phyloP scores from a whole-genome alignment of 108 stramenopile genomes.

The Pseudonitzschia delicatissima region DNA sequence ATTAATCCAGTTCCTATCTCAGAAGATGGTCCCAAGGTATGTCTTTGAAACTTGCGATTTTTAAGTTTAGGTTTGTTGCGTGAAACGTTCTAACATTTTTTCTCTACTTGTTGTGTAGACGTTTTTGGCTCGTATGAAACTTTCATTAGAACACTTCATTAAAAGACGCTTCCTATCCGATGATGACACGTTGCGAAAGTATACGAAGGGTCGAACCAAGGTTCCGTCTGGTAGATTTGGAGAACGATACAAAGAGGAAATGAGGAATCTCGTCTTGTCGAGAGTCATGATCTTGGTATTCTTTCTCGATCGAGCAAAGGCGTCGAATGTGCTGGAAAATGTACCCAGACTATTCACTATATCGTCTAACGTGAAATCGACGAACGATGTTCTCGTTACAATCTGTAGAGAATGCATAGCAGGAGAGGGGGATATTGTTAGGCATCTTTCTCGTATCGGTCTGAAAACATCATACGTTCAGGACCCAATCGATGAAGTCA shows the following conservation, averaged over 20 bases:
- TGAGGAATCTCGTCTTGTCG: slow-evolving; percentile 62
- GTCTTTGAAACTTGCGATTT: neutral
- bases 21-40: slow-evolving; percentile 13
- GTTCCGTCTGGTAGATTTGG: slow-evolving; percentile 76
- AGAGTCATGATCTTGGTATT: slow-evolving; percentile 70
- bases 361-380: slow-evolving; percentile 78
- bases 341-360: slow-evolving; percentile 65
- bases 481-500: slow-evolving; percentile 86
- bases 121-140: slow-evolving; percentile 34
- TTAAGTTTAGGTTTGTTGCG: neutral
- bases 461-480: slow-evolving; percentile 80
- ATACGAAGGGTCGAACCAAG: slow-evolving; percentile 66
- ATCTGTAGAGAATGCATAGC: slow-evolving; percentile 80
- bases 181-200: slow-evolving; percentile 51
- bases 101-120: slow-evolving; percentile 19
- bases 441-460: slow-evolving; percentile 77
- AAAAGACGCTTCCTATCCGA: slow-evolving; percentile 71
- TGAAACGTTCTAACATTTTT: neutral
- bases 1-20: slow-evolving; percentile 32
- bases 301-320: slow-evolving; percentile 81
- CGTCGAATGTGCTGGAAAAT: slow-evolving; percentile 50
- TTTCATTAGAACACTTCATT: slow-evolving; percentile 56
- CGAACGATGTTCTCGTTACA: slow-evolving; percentile 67
- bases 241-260: slow-evolving; percentile 51
- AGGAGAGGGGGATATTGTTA: slow-evolving; percentile 83